Evolutionary conservation across 495 filamentous ascomycete genomes (phyloP), one percentile per base, ranked within the genome.

Genomic region (Talaromyces stipitatus): DNA sequence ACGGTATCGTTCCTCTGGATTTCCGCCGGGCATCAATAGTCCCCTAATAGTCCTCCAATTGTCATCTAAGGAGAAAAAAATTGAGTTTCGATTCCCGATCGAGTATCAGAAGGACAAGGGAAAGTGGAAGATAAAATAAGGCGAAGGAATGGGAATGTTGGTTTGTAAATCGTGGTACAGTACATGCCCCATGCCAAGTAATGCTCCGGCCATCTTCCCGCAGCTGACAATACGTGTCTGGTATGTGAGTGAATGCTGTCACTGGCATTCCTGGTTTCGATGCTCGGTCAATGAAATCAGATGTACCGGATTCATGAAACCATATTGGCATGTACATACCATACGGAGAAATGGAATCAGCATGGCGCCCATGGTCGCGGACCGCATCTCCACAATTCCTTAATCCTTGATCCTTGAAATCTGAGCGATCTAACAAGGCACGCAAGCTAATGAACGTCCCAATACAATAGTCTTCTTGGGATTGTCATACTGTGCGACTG

Each of bases 1-100:
- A 52, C 50, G 28, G 29, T 52, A 30, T 52, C 50, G 50, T 10
- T 28, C 27, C 26, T 18, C 50, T 52, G 27, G 50, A 29, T 32
- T 52, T 52, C 20, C 14, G 14, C 29, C 50, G n/a, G 50, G 50
- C 50, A 16, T 4, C 50, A 52, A 52, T 52, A 52, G 28, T 52
- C n/a, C 7, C 26, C 50, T 9, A 41, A 41, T 41, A 52, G 29
- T 52, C 18, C n/a, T 52, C 50, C 50, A 52, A 52, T 2, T 30
- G 50, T 30, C 50, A 52, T 41, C 16, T 41, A 16, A 41, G 36
- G 36, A 16, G 36, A 18, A 41, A n/a, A n/a, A 41, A 8, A 18
- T 41, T 4, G 36, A 18, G n/a, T 41, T 18, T 16, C 36, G 36
- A 16, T 8, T 41, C 12, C n/a, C 36, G 36, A 20, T 41, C 18